Evolutionary conservation across 2,329 filamentous ascomycete genomes (phyloP), one percentile per base, ranked within the genome.

Genomic region (Scorias spongiosa): DNA sequence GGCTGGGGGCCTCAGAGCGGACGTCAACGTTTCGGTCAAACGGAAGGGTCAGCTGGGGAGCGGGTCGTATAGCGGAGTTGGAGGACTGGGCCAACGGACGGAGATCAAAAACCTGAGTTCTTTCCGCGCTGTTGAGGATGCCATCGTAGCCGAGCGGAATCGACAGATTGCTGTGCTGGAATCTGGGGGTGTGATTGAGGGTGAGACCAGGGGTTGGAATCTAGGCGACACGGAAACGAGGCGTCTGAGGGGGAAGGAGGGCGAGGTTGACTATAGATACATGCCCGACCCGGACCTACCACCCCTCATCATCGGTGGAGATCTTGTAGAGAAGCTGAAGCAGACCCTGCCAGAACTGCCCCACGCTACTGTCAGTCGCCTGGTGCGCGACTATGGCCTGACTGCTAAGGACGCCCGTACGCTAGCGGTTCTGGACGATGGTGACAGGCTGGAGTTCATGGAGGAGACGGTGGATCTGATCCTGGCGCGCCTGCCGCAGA

Each of bases 91-190:
- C 2, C 86, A 87, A 52, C 75, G 89, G 43, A 95, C 88, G 0
- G 91, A 98, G 64, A 96, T 98, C 66, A 98, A 98, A 66, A 98
- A 98, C 57, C 59, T 98, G 51, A 89, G 84, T 61, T 93, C 85
- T 43, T 87, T 95, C 68, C 94, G 93, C 60, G 86, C 88, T 0
- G 82, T 98, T 1, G 88, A 96, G 61, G 88, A 95, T 54, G 89
- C 91, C 36, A 87, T 98, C 48, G 80, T 89, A 43, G 85, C 88
- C 0, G 91, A 98, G 64, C 76, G 88, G 29, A 81, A 93, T 57
- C 76, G 91, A 1, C 91, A 98, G 62, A 95, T 96, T 49, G 66
- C 65, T 0, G 72, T 93, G 2, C 68, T 96, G 0, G 80, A 91
- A 57, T 68, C 70, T 4, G 89, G 89, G 1, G 84, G 84, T 1